Conservation (phyloP, 2,329 filamentous ascomycete species). For the Xylaria sp. region DNA sequence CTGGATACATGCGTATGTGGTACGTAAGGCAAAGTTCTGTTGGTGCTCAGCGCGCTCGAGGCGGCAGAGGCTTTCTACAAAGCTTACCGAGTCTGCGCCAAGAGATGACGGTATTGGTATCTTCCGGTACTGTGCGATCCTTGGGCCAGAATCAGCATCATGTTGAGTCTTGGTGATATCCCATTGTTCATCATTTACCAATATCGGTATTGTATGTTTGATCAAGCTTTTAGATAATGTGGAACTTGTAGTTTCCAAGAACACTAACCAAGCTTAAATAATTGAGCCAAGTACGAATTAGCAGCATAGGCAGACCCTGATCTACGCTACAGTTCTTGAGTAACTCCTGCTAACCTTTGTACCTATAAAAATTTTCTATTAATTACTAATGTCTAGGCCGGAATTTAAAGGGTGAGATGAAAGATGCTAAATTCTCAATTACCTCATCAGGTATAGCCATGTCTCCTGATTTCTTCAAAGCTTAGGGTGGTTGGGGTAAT, state of each 20-base stretch:
- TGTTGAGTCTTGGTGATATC: too few species aligned
- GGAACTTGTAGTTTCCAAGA: slow-evolving; percentile 11
- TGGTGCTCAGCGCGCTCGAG: not conserved
- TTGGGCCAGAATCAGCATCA: too few species aligned
- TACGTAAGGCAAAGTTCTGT: not conserved
- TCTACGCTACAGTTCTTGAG: not conserved
- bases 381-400: not conserved
- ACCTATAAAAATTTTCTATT: not conserved
- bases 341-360: not conserved
- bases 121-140: slow-evolving; percentile 1
- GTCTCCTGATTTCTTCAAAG: not conserved
- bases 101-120: slow-evolving; percentile 11
- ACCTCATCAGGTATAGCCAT: not conserved
- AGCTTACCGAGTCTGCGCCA: slow-evolving; percentile 12
- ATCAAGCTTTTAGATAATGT: slow-evolving; percentile 29
- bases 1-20: not conserved
- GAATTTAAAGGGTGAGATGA: too few species aligned
- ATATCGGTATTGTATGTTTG: slow-evolving; percentile 12
- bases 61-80: slow-evolving; percentile 15
- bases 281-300: too few species aligned
- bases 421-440: not conserved
- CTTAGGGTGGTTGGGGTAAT: not conserved
- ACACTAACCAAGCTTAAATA: not conserved
- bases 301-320: not conserved
- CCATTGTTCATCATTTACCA: slow-evolving; percentile 10